These are phyloP conservation scores for Eucalyptus erythrocorys DNA, from an alignment of 345 rosid species.

Conservation along the genomic window DNA sequence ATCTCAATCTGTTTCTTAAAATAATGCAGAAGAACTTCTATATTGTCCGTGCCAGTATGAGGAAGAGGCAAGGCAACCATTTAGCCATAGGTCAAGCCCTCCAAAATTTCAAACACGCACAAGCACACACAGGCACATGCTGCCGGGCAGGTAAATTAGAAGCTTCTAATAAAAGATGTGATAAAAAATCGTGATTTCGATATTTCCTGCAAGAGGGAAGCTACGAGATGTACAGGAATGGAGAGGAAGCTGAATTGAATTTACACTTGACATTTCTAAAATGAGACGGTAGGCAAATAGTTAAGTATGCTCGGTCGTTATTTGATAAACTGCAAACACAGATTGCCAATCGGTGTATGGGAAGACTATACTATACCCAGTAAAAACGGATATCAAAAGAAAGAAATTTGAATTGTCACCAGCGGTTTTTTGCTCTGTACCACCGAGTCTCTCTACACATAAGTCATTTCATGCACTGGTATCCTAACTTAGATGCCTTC, in stretches of 20 bases:
- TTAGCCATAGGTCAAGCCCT: neutral
- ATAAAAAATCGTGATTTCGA: neutral
- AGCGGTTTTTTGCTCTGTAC: neutral
- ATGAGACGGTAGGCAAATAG: neutral
- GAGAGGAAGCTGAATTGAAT: neutral
- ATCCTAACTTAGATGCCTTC: neutral
- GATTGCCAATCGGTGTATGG: neutral
- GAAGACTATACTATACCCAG: neutral
- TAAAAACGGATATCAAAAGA: neutral
- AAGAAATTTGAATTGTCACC: neutral
- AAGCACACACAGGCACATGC: neutral
- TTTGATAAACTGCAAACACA: neutral
- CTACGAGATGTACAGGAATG: neutral
- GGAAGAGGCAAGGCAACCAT: neutral
- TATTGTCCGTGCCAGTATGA: neutral
- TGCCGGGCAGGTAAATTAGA: neutral
- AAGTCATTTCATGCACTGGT: neutral
- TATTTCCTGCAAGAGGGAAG: neutral
- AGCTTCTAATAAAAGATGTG: neutral
- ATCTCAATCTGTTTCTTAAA: neutral
- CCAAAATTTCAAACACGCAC: neutral
- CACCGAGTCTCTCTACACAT: neutral
- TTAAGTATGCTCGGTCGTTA: neutral
- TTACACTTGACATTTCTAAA: neutral
- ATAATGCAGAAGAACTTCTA: neutral